These are phyloP conservation scores for Helotiales sp. DNA, from an alignment of 2,329 filamentous ascomycete species.

Conservation along the genomic window DNA sequence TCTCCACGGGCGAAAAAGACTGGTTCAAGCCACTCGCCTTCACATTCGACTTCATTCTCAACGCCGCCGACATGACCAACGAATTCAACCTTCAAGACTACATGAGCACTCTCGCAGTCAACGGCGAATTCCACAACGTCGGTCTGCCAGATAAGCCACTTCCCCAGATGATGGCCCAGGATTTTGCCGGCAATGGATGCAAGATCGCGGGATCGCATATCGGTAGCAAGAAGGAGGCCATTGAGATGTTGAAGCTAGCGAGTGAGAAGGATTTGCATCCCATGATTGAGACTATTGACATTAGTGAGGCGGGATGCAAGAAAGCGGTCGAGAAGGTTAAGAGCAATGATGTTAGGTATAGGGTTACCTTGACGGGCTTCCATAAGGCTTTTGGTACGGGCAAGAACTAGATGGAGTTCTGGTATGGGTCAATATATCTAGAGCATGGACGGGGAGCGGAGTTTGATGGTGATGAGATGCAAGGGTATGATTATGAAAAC, in stretches of 20 bases:
- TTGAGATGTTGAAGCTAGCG: conserved; percentile 63
- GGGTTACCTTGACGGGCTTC: conserved; percentile 71
- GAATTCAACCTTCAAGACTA: conserved; percentile 60
- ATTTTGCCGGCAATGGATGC: conserved; percentile 46
- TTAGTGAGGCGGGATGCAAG: conserved; percentile 64
- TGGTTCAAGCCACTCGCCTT: conserved; percentile 61
- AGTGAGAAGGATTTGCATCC: conserved; percentile 58
- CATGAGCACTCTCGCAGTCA: conserved; percentile 56
- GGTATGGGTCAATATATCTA: too few relatives aligned
- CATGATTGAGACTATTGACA: conserved; percentile 57
- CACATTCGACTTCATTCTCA: conserved; percentile 57
- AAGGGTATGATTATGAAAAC: neutral
- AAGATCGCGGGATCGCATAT: conserved; percentile 58
- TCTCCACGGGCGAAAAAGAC: conserved; percentile 57
- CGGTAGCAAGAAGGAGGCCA: conserved; percentile 63
- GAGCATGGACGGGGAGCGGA: too few relatives aligned
- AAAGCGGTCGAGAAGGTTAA: conserved; percentile 73
- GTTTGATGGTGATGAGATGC: too few relatives aligned
- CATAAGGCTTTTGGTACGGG: conserved; percentile 65
- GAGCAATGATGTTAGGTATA: conserved; percentile 73
- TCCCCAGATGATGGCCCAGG: conserved; percentile 48
- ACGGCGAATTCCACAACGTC: conserved; percentile 61
- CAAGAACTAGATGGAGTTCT: conserved; percentile 11
- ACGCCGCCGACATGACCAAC: conserved; percentile 55
- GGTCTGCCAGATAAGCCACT: conserved; percentile 60